These are phyloP conservation scores for Termitomyces sp. DNA, from an alignment of 768 basidiomycete species.

Conservation along the genomic window DNA sequence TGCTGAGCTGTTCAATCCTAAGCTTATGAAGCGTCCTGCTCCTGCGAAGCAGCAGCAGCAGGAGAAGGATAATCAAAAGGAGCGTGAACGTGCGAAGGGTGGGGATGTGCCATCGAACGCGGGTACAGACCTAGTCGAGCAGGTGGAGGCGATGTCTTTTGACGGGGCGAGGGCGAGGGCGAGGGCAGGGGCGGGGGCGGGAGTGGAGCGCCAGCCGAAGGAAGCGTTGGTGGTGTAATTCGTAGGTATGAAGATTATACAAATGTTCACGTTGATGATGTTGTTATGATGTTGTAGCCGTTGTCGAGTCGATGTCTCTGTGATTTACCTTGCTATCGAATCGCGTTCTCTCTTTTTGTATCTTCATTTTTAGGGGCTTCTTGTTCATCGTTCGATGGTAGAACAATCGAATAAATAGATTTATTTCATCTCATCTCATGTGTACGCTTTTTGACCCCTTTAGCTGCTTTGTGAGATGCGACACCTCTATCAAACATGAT, in stretches of 20 bases:
- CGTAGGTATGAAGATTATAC: background rate
- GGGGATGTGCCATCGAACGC: slow-evolving; percentile 30
- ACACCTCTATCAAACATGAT: no score
- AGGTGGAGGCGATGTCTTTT: slow-evolving; percentile 33
- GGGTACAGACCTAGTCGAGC: slow-evolving; percentile 32
- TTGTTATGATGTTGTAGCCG: slow-evolving; percentile 5
- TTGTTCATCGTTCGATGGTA: slow-evolving; percentile 6
- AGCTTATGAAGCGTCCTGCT: slow-evolving; percentile 23
- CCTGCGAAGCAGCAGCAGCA: slow-evolving; percentile 15
- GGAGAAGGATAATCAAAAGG: slow-evolving; percentile 22
- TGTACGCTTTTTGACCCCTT: no score
- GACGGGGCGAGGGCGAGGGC: no score
- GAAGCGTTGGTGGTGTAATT: slow-evolving; percentile 1
- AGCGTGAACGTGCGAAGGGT: background rate
- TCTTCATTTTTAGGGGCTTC: slow-evolving; percentile 12
- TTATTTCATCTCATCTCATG: background rate
- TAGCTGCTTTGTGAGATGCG: no score
- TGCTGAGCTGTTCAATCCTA: slow-evolving; percentile 34
- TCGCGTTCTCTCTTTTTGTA: slow-evolving; percentile 5
- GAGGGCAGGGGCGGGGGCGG: slow-evolving; percentile 21
- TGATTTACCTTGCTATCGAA: slow-evolving; percentile 18
- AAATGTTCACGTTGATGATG: background rate
- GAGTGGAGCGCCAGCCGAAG: background rate
- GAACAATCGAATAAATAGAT: slow-evolving; percentile 8
- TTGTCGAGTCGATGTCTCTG: background rate